Base-by-base conservation (phyloP, 2,329 filamentous ascomycete species). In the Aureobasidium mangrovei region DNA sequence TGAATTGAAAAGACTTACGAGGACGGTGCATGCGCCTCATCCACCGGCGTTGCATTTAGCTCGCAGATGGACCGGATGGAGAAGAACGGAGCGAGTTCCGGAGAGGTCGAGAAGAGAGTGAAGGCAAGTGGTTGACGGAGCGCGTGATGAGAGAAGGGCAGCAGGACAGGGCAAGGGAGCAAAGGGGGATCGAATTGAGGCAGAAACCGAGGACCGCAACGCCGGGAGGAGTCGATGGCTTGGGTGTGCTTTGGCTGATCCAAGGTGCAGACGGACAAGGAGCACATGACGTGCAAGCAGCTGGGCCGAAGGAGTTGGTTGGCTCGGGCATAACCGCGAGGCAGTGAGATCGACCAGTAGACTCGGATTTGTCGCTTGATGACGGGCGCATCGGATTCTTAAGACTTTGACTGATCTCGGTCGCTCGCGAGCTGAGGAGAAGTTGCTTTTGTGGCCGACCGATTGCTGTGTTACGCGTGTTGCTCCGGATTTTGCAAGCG, bases 351-450 rank as follows among this genome's bases (percentile, higher is more conserved):
- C 49, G 49, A 18, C 32, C 49, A 12, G 26, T 36, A 10, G 40
- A 44, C 49, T 33, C 40, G 49, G 32, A 12, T 36, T 31, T 36
- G 40, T 43, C 49, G 39, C 39, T 53, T 43, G 27, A 44, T 53
- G 49, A 53, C 49, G 49, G 49, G 39, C 49, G 40, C 39, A 53
- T 53, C 40, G 43, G 39, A 26, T 43, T 32, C 27, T 53, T 51
- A 51, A 51, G 47, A 51, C 28, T 51, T n/a, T 51, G 38, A n/a
- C n/a, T 31, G 35, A 39, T 48, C 46, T 49, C 46, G 24, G 32
- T 36, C 45, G 8, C 4, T 47, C 8, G 6, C 26, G 6, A 49
- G 46, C 36, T 40, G 29, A 49, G 46, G 7, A 35, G 10, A 10
- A 10, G 32, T 35, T 35, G 7, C 10, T 36, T 51, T 18, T 35